These are phyloP conservation scores for Fusarium graminum DNA, from an alignment of 2,329 filamentous ascomycete species.

Conservation along the genomic window DNA sequence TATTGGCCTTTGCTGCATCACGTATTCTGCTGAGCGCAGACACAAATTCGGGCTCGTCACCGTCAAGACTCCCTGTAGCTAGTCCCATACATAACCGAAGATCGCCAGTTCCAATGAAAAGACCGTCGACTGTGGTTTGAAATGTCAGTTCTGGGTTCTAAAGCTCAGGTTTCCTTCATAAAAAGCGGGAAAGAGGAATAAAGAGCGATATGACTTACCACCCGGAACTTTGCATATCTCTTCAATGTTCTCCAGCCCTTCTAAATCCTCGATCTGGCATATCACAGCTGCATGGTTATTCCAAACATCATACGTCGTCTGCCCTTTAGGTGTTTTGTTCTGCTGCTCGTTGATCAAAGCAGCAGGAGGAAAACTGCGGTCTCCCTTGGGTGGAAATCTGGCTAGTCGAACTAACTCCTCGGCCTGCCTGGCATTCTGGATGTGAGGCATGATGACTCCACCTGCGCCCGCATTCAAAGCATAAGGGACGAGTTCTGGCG, in stretches of 20 bases:
- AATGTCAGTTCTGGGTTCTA: neutral
- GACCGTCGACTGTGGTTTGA: neutral
- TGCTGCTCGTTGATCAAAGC: conserved; percentile 9
- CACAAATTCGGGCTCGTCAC: conserved; percentile 1
- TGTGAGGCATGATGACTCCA: conserved; percentile 14
- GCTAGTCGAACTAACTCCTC: conserved; percentile 11
- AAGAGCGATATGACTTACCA: neutral
- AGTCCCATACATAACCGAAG: conserved; percentile 1
- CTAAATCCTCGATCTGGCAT: conserved; percentile 19
- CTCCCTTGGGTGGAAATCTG: conserved; percentile 19
- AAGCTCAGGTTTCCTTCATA: no score
- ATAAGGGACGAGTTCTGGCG: conserved; percentile 8
- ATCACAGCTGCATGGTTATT: conserved; percentile 19
- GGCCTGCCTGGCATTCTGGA: conserved; percentile 27
- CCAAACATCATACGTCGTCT: conserved; percentile 19
- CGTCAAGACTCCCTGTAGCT: conserved; percentile 5
- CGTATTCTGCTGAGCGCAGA: conserved; percentile 1
- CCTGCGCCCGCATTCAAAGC: conserved; percentile 16
- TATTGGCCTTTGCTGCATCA: neutral
- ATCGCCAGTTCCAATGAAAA: conserved; percentile 6
- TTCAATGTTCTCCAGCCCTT: conserved; percentile 23
- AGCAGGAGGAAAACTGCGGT: conserved; percentile 18
- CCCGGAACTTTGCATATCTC: conserved; percentile 18
- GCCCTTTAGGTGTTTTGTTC: neutral
- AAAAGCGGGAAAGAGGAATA: no score